Evolutionary conservation across 345 rosid species (phyloP).

Genomic region (Corchorus capsularis): DNA sequence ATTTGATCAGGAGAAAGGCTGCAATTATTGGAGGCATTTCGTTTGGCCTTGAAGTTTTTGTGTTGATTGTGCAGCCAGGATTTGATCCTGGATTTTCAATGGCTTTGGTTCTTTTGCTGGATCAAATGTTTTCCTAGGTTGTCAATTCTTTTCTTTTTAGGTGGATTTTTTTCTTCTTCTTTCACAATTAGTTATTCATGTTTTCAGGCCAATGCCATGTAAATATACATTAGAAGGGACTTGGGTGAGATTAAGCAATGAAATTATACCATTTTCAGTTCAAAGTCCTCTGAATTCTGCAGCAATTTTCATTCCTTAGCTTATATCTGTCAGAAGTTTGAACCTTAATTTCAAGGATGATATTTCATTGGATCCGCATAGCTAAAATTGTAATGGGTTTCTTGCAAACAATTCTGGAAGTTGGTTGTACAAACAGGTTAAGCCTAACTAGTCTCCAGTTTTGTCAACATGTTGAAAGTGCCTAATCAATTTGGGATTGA

Average conservation of each 20-base stretch:
- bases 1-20: conserved; percentile 71
- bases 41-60: conserved; percentile 72
- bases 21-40: conserved; percentile 43
- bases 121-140: conserved; percentile 68
- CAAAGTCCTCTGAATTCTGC: background rate
- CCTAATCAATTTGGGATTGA: background rate
- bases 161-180: background rate
- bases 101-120: conserved; percentile 74
- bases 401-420: background rate
- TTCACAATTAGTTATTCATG: background rate
- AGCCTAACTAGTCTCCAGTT: background rate
- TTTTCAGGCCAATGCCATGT: background rate
- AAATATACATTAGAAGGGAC: background rate
- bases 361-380: too few species aligned
- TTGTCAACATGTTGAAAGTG: background rate
- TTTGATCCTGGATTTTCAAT: conserved; percentile 71
- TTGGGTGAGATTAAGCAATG: background rate
- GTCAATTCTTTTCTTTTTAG: background rate
- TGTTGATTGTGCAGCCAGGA: conserved; percentile 52
- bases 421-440: background rate
- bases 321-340: background rate
- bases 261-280: background rate
- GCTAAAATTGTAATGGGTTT: background rate
- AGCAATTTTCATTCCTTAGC: background rate
- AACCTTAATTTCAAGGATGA: background rate